A percentile compares a stretch with the other conserved stretches of the same genome.
phyloP scores from a whole-genome alignment of 352 stramenopile genomes.

The Blastocystis sp. region DNA sequence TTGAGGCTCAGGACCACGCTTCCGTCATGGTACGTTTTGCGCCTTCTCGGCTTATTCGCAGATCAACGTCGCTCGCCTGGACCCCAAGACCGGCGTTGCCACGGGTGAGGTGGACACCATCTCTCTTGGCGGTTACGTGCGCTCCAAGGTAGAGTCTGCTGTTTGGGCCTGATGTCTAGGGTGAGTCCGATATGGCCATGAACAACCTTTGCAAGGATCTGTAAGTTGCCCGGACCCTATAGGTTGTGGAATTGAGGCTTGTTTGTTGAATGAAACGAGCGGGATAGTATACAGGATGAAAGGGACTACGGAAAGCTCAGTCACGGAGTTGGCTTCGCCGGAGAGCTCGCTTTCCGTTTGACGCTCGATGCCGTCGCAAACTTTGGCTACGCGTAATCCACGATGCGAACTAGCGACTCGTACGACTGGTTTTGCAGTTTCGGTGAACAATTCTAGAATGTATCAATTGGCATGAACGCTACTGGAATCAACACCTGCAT shows the following conservation, averaged over 20 bases:
- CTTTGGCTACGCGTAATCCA: background rate
- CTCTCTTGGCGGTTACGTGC: conserved; percentile 56
- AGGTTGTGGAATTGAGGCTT: background rate
- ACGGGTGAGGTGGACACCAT: conserved; percentile 63
- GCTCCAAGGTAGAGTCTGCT: conserved; percentile 38
- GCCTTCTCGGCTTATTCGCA: background rate
- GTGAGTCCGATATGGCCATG: conserved; percentile 47
- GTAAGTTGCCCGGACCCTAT: background rate
- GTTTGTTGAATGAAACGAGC: background rate
- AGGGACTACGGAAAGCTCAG: background rate
- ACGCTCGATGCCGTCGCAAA: background rate
- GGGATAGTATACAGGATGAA: background rate
- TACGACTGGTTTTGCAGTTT: background rate
- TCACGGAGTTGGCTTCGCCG: background rate
- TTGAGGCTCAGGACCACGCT: conserved; percentile 51
- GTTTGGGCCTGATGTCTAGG: background rate
- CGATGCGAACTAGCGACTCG: background rate
- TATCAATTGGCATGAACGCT: background rate
- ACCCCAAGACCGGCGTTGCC: conserved; percentile 61
- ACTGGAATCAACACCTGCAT: background rate
- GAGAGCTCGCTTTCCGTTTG: background rate
- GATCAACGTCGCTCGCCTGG: conserved; percentile 62
- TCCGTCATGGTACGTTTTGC: conserved; percentile 40
- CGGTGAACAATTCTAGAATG: background rate
- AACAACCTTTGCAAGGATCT: conserved; percentile 49